These are phyloP conservation scores for Colletotrichum graminicola DNA, from an alignment of 2,329 filamentous ascomycete genomes.

Conservation along the genomic window DNA sequence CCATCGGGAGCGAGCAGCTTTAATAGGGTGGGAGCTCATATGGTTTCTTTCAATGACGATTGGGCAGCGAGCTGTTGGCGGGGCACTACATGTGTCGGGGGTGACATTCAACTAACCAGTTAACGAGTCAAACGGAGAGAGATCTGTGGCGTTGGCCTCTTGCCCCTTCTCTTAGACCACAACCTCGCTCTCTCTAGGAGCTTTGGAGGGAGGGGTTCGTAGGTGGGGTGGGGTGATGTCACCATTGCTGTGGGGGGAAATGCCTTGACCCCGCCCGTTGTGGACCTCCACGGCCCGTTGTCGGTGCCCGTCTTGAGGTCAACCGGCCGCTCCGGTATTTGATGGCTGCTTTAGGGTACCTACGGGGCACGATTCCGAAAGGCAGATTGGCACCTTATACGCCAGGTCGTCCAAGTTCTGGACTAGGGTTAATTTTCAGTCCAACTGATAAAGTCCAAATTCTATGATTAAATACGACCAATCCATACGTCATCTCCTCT, in stretches of 20 bases:
- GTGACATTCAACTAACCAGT: slow-evolving; percentile 14
- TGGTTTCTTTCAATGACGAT: neutral
- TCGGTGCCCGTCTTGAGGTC: slow-evolving; percentile 29
- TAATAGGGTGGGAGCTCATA: slow-evolving; percentile 27
- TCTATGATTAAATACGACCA: no score
- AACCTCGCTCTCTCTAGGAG: neutral
- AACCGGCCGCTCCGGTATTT: neutral
- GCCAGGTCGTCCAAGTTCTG: neutral
- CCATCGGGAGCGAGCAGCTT: slow-evolving; percentile 27
- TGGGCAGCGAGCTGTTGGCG: slow-evolving; percentile 1
- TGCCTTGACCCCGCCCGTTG: slow-evolving; percentile 1
- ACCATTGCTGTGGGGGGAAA: slow-evolving; percentile 21
- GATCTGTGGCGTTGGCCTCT: slow-evolving; percentile 1
- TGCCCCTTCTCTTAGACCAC: slow-evolving; percentile 11
- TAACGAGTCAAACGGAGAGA: slow-evolving; percentile 5
- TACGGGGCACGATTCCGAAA: neutral
- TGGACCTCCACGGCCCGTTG: neutral
- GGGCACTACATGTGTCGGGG: neutral
- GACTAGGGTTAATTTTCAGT: no score
- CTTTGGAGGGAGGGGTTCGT: slow-evolving; percentile 18
- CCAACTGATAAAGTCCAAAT: no score
- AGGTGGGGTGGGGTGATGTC: slow-evolving; percentile 30
- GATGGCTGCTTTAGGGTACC: neutral
- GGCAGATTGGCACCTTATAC: neutral
- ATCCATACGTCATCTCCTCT: no score